Evolutionary conservation across 371 early-diverging fungal species (phyloP).

Genomic region (Sporodiniella umbellata): DNA sequence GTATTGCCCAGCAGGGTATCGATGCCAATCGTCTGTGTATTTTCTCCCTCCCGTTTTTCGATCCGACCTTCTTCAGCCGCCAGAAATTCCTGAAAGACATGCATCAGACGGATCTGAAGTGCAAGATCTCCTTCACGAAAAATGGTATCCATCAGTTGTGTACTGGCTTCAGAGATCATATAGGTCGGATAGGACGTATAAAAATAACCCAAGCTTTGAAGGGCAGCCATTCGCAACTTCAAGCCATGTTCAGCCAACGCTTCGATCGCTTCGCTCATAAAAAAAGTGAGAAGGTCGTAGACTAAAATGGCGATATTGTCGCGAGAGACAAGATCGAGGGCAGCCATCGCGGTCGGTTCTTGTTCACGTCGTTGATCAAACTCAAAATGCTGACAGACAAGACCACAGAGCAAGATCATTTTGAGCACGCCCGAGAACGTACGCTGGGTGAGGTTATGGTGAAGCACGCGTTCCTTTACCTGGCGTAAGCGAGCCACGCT

Average conservation of each 20-base stretch:
- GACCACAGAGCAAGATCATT: constrained; percentile 57
- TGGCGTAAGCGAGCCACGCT: constrained; percentile 36
- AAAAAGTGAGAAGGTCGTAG: constrained; percentile 24
- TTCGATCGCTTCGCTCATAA: constrained; percentile 14
- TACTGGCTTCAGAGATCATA: constrained; percentile 57
- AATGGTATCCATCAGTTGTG: constrained; percentile 63
- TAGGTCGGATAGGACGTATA: constrained; percentile 69
- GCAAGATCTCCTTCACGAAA: constrained; percentile 48
- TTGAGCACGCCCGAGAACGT: constrained; percentile 17
- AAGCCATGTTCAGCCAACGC: constrained; percentile 10
- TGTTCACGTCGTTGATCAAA: constrained; percentile 62
- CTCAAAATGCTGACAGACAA: constrained; percentile 72
- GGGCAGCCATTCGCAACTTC: constrained; percentile 19
- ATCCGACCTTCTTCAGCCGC: constrained; percentile 56
- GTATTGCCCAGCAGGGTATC: constrained; percentile 75
- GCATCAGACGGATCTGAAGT: constrained; percentile 67
- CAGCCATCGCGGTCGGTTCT: constrained; percentile 21
- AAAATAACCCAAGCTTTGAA: constrained; percentile 61
- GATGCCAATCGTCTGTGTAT: constrained; percentile 54
- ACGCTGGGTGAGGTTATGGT: constrained; percentile 1
- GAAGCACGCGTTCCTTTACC: constrained; percentile 23
- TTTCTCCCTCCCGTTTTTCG: constrained; percentile 30
- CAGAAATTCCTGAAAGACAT: constrained; percentile 69
- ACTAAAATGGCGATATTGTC: constrained; percentile 17
- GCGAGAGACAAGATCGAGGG: constrained; percentile 14